Percentiles rank a stretch among this genome's conserved stretches.
These are phyloP conservation scores for Pneumocystis wakefieldiae DNA, from an alignment of 1,139 yeast species.

Conservation along the genomic window DNA sequence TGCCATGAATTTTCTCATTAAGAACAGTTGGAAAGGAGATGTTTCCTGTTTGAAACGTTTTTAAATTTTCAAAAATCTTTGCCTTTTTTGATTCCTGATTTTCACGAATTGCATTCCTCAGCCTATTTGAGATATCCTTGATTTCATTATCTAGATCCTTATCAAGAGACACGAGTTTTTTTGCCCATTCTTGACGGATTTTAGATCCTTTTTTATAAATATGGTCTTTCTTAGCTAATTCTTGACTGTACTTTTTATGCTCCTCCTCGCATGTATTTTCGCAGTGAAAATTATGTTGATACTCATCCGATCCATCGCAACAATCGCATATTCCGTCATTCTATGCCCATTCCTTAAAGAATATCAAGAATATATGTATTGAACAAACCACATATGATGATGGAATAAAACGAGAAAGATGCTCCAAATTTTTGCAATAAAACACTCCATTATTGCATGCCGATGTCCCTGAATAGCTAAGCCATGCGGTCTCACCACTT, in stretches of 20 bases:
- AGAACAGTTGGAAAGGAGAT: neutral
- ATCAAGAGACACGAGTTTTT: slow-evolving; percentile 6
- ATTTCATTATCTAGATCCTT: slow-evolving; percentile 1
- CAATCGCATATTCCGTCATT: slow-evolving; percentile 95
- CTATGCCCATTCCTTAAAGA: neutral
- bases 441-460: slow-evolving; percentile 31
- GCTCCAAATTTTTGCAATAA: slow-evolving; percentile 69
- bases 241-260: slow-evolving; percentile 22
- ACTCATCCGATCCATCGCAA: slow-evolving; percentile 92
- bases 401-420: slow-evolving; percentile 24
- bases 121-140: neutral
- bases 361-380: no score
- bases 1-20: neutral
- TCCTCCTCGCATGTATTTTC: slow-evolving; percentile 45
- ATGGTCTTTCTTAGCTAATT: slow-evolving; percentile 3
- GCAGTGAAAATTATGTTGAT: slow-evolving; percentile 33
- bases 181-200: slow-evolving; percentile 13
- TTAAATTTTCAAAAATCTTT: neutral
- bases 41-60: neutral
- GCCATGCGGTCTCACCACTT: slow-evolving; percentile 16
- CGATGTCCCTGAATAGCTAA: slow-evolving; percentile 5
- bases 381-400: slow-evolving; percentile 27
- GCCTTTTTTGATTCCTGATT: neutral
- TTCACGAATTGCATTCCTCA: neutral
- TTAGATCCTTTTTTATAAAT: slow-evolving; percentile 2